Evolutionary conservation across 2,329 filamentous ascomycete genomes (phyloP).

Genomic region (Claviceps purpurea): DNA sequence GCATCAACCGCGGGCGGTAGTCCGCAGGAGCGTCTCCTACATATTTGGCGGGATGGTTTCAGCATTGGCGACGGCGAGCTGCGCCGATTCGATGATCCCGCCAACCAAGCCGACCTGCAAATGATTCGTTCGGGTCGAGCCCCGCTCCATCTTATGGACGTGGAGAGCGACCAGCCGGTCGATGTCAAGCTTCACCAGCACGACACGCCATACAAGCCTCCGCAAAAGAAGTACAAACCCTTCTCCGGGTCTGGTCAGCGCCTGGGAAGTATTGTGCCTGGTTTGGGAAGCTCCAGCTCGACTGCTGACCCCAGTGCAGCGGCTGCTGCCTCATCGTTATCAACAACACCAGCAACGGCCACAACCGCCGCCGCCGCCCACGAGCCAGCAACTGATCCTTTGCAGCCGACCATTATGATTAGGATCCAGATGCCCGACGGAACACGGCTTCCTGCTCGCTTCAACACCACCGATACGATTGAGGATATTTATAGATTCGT

Average conservation of each 20-base stretch:
- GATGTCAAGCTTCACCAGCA: constrained; percentile 70
- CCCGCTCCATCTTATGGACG: constrained; percentile 65
- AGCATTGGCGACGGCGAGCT: constrained; percentile 73
- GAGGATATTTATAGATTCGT: constrained; percentile 69
- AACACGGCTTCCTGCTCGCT: constrained; percentile 62
- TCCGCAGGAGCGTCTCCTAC: constrained; percentile 54
- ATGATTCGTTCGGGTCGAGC: constrained; percentile 69
- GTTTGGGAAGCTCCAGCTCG: constrained; percentile 22
- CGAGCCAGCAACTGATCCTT: constrained; percentile 39
- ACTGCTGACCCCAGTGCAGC: constrained; percentile 16
- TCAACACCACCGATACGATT: constrained; percentile 68
- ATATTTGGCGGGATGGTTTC: constrained; percentile 75
- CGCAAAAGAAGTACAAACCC: constrained; percentile 64
- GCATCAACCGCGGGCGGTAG: constrained; percentile 19
- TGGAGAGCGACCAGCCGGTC: constrained; percentile 59
- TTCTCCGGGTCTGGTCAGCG: constrained; percentile 61
- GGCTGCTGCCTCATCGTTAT: constrained; percentile 18
- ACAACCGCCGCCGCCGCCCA: constrained; percentile 13
- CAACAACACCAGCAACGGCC: constrained; percentile 22
- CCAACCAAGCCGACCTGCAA: constrained; percentile 55
- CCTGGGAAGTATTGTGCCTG: constrained; percentile 65
- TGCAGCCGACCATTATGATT: constrained; percentile 54
- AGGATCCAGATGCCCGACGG: constrained; percentile 71
- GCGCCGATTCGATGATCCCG: constrained; percentile 65
- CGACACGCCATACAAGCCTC: constrained; percentile 54